phyloP scores from a whole-genome alignment of 2,329 filamentous ascomycete genomes.

The Trichoderma sp. region DNA sequence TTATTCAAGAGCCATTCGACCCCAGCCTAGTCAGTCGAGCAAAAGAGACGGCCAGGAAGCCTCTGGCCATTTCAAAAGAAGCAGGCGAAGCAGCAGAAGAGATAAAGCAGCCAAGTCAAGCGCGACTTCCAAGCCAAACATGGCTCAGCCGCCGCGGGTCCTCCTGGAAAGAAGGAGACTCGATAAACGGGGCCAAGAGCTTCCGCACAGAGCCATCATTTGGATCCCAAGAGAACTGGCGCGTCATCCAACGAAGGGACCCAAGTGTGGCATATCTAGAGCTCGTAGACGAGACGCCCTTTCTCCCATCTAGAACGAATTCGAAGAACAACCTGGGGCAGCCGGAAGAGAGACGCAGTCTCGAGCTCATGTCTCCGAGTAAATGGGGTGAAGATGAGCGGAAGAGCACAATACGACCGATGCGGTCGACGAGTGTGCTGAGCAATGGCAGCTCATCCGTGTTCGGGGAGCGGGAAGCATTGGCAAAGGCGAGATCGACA shows the following conservation, averaged over 20 bases:
- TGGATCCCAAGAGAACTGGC: slow-evolving; percentile 39
- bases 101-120: slow-evolving; percentile 27
- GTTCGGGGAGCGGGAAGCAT: slow-evolving; percentile 20
- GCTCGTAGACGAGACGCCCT: slow-evolving; percentile 35
- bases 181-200: slow-evolving; percentile 25
- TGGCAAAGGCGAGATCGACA: not conserved
- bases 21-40: slow-evolving; percentile 18
- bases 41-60: slow-evolving; percentile 1
- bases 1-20: slow-evolving; percentile 14
- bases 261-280: slow-evolving; percentile 35
- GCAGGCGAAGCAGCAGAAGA: slow-evolving; percentile 27
- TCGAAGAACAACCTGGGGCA: slow-evolving; percentile 24
- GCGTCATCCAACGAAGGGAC: slow-evolving; percentile 29
- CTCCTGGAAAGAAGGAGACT: slow-evolving; percentile 28
- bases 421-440: slow-evolving; percentile 13
- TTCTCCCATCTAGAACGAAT: slow-evolving; percentile 38
- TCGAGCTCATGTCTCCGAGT: slow-evolving; percentile 19
- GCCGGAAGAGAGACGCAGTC: slow-evolving; percentile 11
- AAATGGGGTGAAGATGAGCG: slow-evolving; percentile 16
- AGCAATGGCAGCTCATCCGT: slow-evolving; percentile 18
- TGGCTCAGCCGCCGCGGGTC: slow-evolving; percentile 11
- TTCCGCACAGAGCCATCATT: slow-evolving; percentile 33
- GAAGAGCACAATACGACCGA: slow-evolving; percentile 16
- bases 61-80: slow-evolving; percentile 23
- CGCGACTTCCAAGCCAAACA: slow-evolving; percentile 25